Evolutionary conservation across 148 eudicot genomes (phyloP), one percentile per base, ranked within the genome.

Genomic region (Vaccinium macrocarpon): DNA sequence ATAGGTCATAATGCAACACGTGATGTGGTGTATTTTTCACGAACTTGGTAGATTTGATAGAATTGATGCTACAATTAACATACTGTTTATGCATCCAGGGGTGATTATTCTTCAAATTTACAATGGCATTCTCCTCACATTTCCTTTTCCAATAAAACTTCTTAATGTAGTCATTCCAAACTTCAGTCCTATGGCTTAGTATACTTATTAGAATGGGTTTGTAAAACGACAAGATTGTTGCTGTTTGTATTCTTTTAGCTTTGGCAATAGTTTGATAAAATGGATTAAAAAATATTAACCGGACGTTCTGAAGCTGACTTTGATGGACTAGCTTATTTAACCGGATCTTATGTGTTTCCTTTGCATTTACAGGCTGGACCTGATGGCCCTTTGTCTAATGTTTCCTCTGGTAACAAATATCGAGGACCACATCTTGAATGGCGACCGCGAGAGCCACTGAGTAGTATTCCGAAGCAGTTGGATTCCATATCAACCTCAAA

Each of bases 311-410:
- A 78, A 78, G 61, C 62, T 78, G 80, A 76, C 59, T 49, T 50
- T 76, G 57, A 76, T 50, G 80, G 53, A 52, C 5, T 76, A 50
- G 35, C 35, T 76, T 51, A 50, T 76, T 76, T 57, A 50, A 76
- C 25, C 23, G 6, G 77, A 73, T 42, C 50, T 42, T 38, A 73
- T 27, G 27, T 76, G 16, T 76, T 38, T 49, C 50, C 68, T 12
- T 80, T 80, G 32, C 70, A 80, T 29, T 11, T 80, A 62, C 86
- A 89, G 90, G 84, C 84, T 51, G 76, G 72, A 81, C 79, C 66
- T 77, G 88, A 84, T 71, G 82, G 56, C 21, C 56, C 86, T 85
- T 61, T 85, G 73, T 74, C 78, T 83, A 82, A 72, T 13, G 56
- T 51, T 29, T 35, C 64, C 74, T 76, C 82, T 25, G 82, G 73